Conservation (phyloP, 495 filamentous ascomycete genomes). For the Aspergillus bertholletiae region DNA sequence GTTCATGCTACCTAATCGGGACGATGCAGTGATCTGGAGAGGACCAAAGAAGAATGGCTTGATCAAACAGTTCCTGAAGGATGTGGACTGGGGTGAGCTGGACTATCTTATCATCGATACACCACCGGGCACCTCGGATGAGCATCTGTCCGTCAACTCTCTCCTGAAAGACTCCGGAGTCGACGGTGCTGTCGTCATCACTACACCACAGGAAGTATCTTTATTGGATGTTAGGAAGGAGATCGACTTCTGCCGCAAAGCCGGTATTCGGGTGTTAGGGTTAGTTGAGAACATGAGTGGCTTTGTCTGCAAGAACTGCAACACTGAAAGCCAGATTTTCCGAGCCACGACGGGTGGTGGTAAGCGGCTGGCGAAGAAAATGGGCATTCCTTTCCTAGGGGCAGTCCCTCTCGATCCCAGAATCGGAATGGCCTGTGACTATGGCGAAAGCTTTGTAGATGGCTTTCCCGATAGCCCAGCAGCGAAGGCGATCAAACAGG, state of each 20-base stretch:
- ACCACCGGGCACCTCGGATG: constrained; percentile 90
- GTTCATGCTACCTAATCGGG: constrained; percentile 90
- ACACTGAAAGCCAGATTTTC: constrained; percentile 79
- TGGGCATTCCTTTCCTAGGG: constrained; percentile 82
- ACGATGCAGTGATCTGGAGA: constrained; percentile 95
- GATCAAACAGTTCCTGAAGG: constrained; percentile 95
- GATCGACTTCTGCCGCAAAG: constrained; percentile 95
- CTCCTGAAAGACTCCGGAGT: constrained; percentile 84
- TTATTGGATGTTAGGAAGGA: constrained; percentile 93
- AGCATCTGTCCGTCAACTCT: constrained; percentile 88
- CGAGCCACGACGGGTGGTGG: constrained; percentile 88
- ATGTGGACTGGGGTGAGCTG: constrained; percentile 94
- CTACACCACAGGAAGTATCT: constrained; percentile 92
- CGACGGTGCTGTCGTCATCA: constrained; percentile 89
- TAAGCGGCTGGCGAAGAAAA: constrained; percentile 72
- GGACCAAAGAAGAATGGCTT: constrained; percentile 97
- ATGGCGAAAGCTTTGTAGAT: constrained; percentile 96
- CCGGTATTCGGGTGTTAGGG: constrained; percentile 81
- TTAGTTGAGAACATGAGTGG: constrained; percentile 97
- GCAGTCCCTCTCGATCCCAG: constrained; percentile 90
- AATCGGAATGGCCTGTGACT: constrained; percentile 94
- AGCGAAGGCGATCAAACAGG: constrained; percentile 67
- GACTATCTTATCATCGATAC: constrained; percentile 94
- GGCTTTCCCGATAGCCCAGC: constrained; percentile 89
- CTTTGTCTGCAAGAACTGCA: constrained; percentile 91